Conservation (phyloP, 2,329 filamentous ascomycete species). For the Paecilomyces dactylethromorphus region DNA sequence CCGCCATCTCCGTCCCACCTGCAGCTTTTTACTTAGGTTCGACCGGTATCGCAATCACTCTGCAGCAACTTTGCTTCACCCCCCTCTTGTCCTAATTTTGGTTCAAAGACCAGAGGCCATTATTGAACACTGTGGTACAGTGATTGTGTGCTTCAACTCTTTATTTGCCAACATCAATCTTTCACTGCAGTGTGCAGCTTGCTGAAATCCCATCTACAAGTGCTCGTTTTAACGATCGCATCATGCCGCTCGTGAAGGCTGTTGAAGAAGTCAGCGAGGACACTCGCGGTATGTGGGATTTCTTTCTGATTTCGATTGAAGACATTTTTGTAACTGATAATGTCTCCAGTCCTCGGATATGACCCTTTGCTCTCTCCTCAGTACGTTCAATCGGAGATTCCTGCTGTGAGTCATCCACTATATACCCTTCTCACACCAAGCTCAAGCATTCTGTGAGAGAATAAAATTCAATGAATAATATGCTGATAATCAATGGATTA, state of each 20-base stretch:
- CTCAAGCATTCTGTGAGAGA: slow-evolving; percentile 61
- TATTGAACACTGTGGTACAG: neutral
- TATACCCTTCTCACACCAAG: slow-evolving; percentile 58
- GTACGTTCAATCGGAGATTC: slow-evolving; percentile 79
- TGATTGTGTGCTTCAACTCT: neutral
- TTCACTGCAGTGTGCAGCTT: neutral
- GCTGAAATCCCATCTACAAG: neutral
- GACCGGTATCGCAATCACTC: neutral
- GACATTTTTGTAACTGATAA: neutral
- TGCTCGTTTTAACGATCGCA: slow-evolving; percentile 5
- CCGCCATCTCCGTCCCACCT: neutral
- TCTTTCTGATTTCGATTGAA: neutral
- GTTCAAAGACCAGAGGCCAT: neutral
- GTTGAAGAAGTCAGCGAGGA: slow-evolving; percentile 38
- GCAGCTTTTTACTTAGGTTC: neutral
- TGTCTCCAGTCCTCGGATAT: slow-evolving; percentile 73
- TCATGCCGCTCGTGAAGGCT: slow-evolving; percentile 35
- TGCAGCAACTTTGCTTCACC: neutral
- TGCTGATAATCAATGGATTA: slow-evolving; percentile 14
- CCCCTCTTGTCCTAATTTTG: neutral
- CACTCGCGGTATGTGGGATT: slow-evolving; percentile 33
- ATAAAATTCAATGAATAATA: slow-evolving; percentile 25
- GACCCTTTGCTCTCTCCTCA: slow-evolving; percentile 87
- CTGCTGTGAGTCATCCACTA: slow-evolving; percentile 54
- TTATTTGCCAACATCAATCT: neutral